Evolutionary conservation across 2,329 filamentous ascomycete genomes (phyloP).

Genomic region (Fusarium anthophilum): DNA sequence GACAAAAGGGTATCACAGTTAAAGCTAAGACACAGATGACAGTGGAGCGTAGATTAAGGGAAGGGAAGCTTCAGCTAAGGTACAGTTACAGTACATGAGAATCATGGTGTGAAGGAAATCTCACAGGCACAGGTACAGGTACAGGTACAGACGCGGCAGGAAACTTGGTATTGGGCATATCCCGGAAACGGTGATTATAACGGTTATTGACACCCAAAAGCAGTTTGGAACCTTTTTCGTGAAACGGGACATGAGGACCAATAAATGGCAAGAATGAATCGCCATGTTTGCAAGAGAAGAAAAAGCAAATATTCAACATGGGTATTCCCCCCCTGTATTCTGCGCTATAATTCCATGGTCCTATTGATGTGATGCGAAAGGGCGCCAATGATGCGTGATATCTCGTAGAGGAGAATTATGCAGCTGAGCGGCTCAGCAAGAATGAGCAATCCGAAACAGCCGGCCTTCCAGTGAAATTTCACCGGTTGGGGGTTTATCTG

Average conservation of each 20-base stretch:
- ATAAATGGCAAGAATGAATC: neutral
- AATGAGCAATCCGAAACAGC: neutral
- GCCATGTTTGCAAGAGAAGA: neutral
- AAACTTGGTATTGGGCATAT: neutral
- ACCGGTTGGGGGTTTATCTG: neutral
- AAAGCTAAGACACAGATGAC: neutral
- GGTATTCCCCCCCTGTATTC: neutral
- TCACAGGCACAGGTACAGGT: neutral
- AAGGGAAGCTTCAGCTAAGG: neutral
- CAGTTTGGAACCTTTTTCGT: neutral
- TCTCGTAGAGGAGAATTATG: neutral
- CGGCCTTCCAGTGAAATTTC: neutral
- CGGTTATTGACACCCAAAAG: slow-evolving; percentile 18
- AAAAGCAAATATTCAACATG: neutral
- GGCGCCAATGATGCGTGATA: neutral
- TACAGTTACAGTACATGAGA: neutral
- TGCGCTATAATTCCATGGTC: neutral
- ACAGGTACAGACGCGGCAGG: neutral
- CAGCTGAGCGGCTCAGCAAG: neutral
- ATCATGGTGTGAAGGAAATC: neutral
- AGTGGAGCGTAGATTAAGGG: slow-evolving; percentile 8
- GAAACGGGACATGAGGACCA: slow-evolving; percentile 1
- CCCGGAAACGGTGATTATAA: slow-evolving; percentile 4
- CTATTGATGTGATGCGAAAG: neutral
- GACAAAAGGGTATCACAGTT: neutral